A percentile compares a stretch with the other conserved stretches of the same genome.
Evolutionary conservation across 139 green algal genomes (phyloP).

Genomic region (Chlamydomonas schloesseri): DNA sequence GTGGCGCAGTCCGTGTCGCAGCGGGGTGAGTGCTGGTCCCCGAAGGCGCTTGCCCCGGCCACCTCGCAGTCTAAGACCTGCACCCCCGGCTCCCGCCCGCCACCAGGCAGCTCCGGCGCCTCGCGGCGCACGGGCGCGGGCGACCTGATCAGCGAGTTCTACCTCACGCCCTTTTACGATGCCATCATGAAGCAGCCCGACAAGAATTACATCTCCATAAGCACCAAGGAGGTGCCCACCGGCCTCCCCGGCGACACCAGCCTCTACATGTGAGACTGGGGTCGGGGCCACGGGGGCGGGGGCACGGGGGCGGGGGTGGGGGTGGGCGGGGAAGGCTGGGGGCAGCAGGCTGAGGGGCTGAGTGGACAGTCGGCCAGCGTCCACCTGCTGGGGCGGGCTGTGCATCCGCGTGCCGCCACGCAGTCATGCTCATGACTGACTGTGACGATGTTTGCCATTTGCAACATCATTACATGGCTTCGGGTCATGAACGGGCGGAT

Average conservation of each 20-base stretch:
- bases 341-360: not conserved
- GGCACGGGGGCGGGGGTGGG: not conserved
- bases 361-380: not conserved
- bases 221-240: conserved; percentile 18
- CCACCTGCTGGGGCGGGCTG: not conserved
- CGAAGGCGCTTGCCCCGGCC: too few species aligned
- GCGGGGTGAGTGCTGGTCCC: not conserved
- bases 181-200: not conserved
- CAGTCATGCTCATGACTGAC: too few species aligned
- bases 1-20: conserved; percentile 11
- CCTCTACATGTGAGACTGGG: conserved; percentile 14
- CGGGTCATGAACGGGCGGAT: too few species aligned
- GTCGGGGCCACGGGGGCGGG: too few species aligned
- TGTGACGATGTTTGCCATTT: too few species aligned
- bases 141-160: conserved; percentile 15
- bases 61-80: too few species aligned
- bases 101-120: not conserved
- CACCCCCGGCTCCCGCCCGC: not conserved
- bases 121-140: not conserved
- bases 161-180: conserved; percentile 5
- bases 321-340: not conserved
- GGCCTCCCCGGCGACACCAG: conserved; percentile 34
- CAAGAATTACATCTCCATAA: conserved; percentile 18
- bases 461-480: too few species aligned
- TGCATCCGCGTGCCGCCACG: not conserved